A percentile compares a stretch with the other conserved stretches of the same genome.
Conservation (phyloP, 2,329 filamentous ascomycete species). For the Pseudogymnoascus sp. region DNA sequence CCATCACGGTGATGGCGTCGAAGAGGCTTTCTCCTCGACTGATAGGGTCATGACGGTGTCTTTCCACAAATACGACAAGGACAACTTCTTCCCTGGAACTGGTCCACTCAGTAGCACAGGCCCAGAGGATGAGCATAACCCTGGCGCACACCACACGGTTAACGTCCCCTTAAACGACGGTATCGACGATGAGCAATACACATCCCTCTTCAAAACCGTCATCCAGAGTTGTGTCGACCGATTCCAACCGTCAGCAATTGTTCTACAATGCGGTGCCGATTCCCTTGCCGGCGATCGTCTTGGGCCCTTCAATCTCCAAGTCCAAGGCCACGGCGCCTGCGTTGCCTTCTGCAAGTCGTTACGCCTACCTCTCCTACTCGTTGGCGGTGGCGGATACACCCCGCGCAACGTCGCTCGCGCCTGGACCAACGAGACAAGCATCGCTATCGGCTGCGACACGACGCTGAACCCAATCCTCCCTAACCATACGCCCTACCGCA, state of each 20-base stretch:
- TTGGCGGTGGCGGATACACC: conserved; percentile 93
- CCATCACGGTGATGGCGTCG: conserved; percentile 84
- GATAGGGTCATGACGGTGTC: conserved; percentile 88
- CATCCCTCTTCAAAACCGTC: conserved; percentile 73
- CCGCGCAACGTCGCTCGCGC: conserved; percentile 92
- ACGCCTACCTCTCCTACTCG: conserved; percentile 73
- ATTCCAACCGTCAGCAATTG: conserved; percentile 85
- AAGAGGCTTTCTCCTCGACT: conserved; percentile 84
- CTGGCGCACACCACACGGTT: conserved; percentile 79
- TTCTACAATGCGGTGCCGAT: conserved; percentile 92
- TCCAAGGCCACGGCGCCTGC: conserved; percentile 86
- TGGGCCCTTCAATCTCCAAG: conserved; percentile 93
- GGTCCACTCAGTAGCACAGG: conserved; percentile 82
- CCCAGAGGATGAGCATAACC: conserved; percentile 72
- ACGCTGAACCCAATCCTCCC: conserved; percentile 68
- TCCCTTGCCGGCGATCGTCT: conserved; percentile 88
- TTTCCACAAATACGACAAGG: conserved; percentile 90
- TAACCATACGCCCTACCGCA: conserved; percentile 71
- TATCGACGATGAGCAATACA: conserved; percentile 85
- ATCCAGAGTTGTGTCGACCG: conserved; percentile 70
- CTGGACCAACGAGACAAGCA: conserved; percentile 93
- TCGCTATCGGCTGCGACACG: conserved; percentile 69
- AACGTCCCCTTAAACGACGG: conserved; percentile 88
- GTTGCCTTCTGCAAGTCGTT: conserved; percentile 81
- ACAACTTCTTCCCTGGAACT: conserved; percentile 81